Conservation (phyloP, 441 rosid species). For the Brassica balearica region DNA sequence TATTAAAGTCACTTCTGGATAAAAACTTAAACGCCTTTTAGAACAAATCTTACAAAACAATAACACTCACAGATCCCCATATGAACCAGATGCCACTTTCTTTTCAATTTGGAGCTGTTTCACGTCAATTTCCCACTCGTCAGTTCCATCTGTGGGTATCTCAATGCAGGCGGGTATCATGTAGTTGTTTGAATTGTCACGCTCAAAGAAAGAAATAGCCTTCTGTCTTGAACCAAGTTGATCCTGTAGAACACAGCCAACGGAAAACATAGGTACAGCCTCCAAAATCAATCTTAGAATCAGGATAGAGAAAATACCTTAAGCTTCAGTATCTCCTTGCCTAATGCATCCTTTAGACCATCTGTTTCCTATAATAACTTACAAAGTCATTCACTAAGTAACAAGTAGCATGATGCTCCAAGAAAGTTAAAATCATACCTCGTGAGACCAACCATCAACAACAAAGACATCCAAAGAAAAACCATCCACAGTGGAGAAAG, state of each 20-base stretch:
- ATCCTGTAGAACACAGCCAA: conserved; percentile 60
- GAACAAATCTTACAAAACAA: conserved; percentile 17
- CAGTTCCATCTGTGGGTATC: conserved; percentile 89
- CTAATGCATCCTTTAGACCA: conserved; percentile 65
- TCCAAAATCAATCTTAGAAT: conserved; percentile 1
- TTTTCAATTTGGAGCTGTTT: conserved; percentile 70
- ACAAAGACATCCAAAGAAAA: conserved; percentile 89
- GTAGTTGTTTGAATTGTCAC: conserved; percentile 50
- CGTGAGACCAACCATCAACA: conserved; percentile 90
- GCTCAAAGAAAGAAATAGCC: conserved; percentile 54
- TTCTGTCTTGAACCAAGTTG: conserved; percentile 54
- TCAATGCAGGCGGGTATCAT: conserved; percentile 65
- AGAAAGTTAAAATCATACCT: conserved; percentile 50
- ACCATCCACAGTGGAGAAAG: conserved; percentile 84
- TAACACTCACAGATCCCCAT: conserved; percentile 89
- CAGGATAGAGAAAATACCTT: conserved; percentile 56
- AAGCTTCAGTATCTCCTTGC: conserved; percentile 63
- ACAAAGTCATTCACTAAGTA: conserved; percentile 11
- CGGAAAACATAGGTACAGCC: conserved; percentile 2
- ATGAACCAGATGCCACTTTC: conserved; percentile 91
- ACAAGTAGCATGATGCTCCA: conserved; percentile 15
- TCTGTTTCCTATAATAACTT: conserved; percentile 60
- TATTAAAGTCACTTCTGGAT: conserved; percentile 18
- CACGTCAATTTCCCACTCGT: conserved; percentile 93
- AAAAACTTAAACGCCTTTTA: not conserved